phyloP scores from a whole-genome alignment of 2,329 filamentous ascomycete genomes.

The Fusarium irregulare region DNA sequence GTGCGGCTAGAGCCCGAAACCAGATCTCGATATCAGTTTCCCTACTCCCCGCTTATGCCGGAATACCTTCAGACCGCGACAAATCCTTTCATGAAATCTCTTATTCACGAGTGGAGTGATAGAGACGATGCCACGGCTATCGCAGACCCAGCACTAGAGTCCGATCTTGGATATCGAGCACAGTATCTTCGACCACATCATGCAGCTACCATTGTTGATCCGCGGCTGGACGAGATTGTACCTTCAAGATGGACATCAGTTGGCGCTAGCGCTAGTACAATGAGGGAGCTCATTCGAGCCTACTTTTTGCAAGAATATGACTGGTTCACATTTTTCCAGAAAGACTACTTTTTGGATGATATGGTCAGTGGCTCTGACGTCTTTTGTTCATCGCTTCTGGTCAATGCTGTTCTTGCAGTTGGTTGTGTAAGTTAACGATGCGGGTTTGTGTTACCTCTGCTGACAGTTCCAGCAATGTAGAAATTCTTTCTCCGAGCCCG shows the following conservation, averaged over 20 bases:
- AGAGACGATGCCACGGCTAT: slow-evolving; percentile 1
- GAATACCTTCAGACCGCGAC: neutral
- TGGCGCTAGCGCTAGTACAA: neutral
- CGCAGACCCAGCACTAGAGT: accelerated
- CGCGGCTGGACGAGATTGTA: neutral
- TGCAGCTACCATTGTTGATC: slow-evolving; percentile 13
- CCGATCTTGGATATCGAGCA: neutral
- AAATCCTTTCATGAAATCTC: slow-evolving; percentile 13
- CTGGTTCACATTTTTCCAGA: slow-evolving; percentile 18
- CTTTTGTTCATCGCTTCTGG: slow-evolving; percentile 12
- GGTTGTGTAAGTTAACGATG: slow-evolving; percentile 3
- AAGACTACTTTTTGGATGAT: slow-evolving; percentile 20
- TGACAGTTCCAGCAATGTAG: slow-evolving; percentile 3
- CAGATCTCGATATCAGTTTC: slow-evolving; percentile 2
- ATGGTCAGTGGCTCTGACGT: neutral
- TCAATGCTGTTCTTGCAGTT: slow-evolving; percentile 18
- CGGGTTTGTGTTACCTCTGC: neutral
- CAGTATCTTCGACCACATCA: slow-evolving; percentile 23
- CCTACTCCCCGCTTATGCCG: neutral
- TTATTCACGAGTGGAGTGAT: slow-evolving; percentile 8
- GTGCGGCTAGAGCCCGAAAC: slow-evolving; percentile 11
- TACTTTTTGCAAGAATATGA: slow-evolving; percentile 23
- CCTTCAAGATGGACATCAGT: slow-evolving; percentile 17
- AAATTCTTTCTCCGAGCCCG: neutral
- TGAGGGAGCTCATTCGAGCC: neutral